Base-by-base conservation (phyloP, 164 flowering plant genomes). In the Liquidambar formosana region DNA sequence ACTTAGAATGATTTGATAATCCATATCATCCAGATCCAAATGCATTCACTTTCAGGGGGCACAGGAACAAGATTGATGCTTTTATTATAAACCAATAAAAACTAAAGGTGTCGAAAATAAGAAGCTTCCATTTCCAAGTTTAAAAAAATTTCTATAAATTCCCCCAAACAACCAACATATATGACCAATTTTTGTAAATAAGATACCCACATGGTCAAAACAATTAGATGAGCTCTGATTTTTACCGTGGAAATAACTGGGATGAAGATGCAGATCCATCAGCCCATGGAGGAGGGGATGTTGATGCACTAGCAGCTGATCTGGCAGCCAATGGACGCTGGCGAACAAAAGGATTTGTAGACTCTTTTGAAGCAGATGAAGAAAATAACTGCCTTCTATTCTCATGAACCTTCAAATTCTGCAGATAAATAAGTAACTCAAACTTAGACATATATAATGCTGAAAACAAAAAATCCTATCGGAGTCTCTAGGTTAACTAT, bases 381-480 rank as follows among this genome's bases (percentile, higher is more conserved):
- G 97, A 87, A 79, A 84, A 93, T 75, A 93, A 63, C 79, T 95
- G 99, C 71, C 98, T 84, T 80, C 99, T 86, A 64, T 86, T 90
- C 78, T 90, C 97, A 75, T 90, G 96, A 68, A 88, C 92, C 80
- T 92, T 92, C 80, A 90, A 57, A 68, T 92, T 92, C 97, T 92
- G 81, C 72, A 84, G 15, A 65, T 21, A 41, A 19, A 38, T 25
- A 64, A 66, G n/a, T 18, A 11, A 38, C 12, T 16, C 57, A 22
- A 25, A 48, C 0, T 27, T 44, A 64, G 4, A 45, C 19, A 26
- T n/a, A 58, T n/a, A n/a, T 14, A 15, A n/a, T 0, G 12, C 21
- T 14, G 13, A n/a, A 60, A 8, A 28, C 28, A 28, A 60, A 10
- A 18, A 41, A 60, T 12, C 22, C 19, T 4, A 60, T 28, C 22